Percentiles rank a stretch among this genome's conserved stretches.
phyloP scores from a whole-genome alignment of 202 grass and related monocot genomes.

The Musa balbisiana region DNA sequence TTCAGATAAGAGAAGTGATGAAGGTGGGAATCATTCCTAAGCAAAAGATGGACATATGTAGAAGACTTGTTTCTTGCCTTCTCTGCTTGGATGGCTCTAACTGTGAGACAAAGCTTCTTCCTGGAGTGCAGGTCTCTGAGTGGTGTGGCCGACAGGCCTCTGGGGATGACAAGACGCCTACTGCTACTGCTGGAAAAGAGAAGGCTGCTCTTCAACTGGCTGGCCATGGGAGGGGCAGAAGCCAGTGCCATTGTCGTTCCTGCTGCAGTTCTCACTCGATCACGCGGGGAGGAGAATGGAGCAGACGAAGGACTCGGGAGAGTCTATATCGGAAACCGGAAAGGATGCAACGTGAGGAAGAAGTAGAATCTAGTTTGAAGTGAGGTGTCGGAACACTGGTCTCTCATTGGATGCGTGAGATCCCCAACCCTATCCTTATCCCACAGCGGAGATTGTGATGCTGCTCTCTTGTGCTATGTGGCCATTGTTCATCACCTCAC shows the following conservation, averaged over 20 bases:
- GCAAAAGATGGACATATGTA: neutral
- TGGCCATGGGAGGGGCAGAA: conserved; percentile 69
- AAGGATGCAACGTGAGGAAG: neutral
- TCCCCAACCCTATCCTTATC: conserved; percentile 35
- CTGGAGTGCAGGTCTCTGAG: conserved; percentile 31
- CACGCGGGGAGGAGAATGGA: neutral
- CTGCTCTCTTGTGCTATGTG: neutral
- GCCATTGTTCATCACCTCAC: neutral
- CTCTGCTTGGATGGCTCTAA: conserved; percentile 65
- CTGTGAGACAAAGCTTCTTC: conserved; percentile 49
- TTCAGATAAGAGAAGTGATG: neutral
- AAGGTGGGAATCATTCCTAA: neutral
- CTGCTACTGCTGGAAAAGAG: conserved; percentile 20
- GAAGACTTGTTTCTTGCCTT: conserved; percentile 40
- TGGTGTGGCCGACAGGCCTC: conserved; percentile 40
- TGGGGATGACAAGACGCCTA: conserved; percentile 31
- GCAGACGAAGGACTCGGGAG: conserved; percentile 2
- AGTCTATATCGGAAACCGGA: neutral
- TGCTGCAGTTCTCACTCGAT: neutral
- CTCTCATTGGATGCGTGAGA: conserved; percentile 27
- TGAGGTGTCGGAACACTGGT: conserved; percentile 17
- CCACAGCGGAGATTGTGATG: neutral
- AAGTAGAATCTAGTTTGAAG: conserved; percentile 19
- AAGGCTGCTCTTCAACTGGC: conserved; percentile 61
- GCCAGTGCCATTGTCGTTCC: conserved; percentile 52